A percentile compares a stretch with the other conserved stretches of the same genome.
phyloP scores from a whole-genome alignment of 495 filamentous ascomycete species.

The Parathielavia appendiculata region DNA sequence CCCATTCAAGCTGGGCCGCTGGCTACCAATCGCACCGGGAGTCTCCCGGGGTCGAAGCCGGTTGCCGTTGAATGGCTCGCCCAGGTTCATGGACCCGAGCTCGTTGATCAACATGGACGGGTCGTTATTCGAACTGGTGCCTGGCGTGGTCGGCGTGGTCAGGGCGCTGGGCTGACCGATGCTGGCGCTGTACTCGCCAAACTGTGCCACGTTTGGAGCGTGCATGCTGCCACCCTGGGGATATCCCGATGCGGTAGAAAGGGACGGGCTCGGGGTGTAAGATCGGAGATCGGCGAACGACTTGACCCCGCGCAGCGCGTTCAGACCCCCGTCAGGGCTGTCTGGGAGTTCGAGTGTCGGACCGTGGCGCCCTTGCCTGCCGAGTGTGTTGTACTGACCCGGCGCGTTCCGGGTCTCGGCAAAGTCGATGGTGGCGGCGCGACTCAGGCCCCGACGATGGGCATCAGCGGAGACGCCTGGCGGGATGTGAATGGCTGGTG shows the following conservation, averaged over 20 bases:
- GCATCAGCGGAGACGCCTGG: slow-evolving; percentile 65
- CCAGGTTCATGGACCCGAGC: slow-evolving; percentile 56
- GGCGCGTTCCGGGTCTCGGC: slow-evolving; percentile 74
- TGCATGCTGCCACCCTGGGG: slow-evolving; percentile 31
- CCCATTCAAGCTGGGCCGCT: slow-evolving; percentile 66
- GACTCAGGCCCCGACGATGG: slow-evolving; percentile 74
- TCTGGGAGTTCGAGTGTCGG: slow-evolving; percentile 78
- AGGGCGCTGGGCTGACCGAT: slow-evolving; percentile 38
- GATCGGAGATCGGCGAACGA: slow-evolving; percentile 94
- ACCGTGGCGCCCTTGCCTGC: slow-evolving; percentile 58
- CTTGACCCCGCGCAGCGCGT: slow-evolving; percentile 78
- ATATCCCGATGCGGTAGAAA: slow-evolving; percentile 58
- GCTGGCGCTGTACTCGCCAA: slow-evolving; percentile 38
- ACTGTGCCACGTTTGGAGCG: slow-evolving; percentile 60
- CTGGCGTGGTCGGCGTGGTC: slow-evolving; percentile 34
- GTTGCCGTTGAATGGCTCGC: slow-evolving; percentile 57
- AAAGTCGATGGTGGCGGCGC: slow-evolving; percentile 97
- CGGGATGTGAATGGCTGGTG: slow-evolving; percentile 47
- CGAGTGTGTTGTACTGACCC: slow-evolving; percentile 65
- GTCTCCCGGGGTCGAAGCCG: slow-evolving; percentile 38
- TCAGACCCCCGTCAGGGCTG: slow-evolving; percentile 59
- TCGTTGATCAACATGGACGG: slow-evolving; percentile 54
- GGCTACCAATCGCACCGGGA: slow-evolving; percentile 79
- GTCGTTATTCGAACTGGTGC: slow-evolving; percentile 58
- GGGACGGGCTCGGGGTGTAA: slow-evolving; percentile 88